These are phyloP conservation scores for Corylus americana DNA, from an alignment of 306 rosid species.

Conservation along the genomic window DNA sequence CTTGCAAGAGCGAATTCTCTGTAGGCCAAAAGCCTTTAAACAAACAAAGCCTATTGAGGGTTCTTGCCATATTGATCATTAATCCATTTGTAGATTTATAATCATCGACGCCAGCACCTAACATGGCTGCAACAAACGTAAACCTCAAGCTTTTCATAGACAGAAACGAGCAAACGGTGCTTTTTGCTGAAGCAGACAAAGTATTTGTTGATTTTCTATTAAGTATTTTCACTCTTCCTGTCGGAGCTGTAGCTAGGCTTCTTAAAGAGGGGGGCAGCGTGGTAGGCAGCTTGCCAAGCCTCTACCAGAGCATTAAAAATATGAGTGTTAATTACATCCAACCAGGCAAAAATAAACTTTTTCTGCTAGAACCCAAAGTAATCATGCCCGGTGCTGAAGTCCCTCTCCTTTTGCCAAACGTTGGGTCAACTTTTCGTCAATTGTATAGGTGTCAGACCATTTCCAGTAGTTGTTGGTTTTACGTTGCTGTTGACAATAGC, in stretches of 20 bases:
- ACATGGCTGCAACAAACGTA: not conserved
- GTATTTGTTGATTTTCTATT: constrained; percentile 29
- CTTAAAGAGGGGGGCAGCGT: not conserved
- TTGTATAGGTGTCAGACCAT: too few species aligned
- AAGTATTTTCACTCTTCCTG: constrained; percentile 9
- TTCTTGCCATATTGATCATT: too few species aligned
- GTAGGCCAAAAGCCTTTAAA: too few species aligned
- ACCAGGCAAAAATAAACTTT: not conserved
- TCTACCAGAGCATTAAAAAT: constrained; percentile 23
- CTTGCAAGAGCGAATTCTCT: not conserved
- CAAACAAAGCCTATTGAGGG: too few species aligned
- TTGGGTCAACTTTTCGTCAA: too few species aligned
- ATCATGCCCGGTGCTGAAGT: too few species aligned
- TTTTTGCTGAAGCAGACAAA: constrained; percentile 21
- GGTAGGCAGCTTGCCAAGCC: constrained; percentile 10
- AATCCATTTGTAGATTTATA: too few species aligned
- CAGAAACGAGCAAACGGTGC: not conserved
- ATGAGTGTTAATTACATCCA: not conserved
- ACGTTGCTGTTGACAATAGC: too few species aligned
- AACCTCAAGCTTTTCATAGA: constrained; percentile 27
- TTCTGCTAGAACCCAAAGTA: not conserved
- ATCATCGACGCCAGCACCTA: too few species aligned
- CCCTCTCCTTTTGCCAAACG: not conserved
- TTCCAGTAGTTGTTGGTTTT: not conserved
- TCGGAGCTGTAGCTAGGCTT: constrained; percentile 15